Percentiles rank a stretch among this genome's conserved stretches.
These are phyloP conservation scores for Trichophyton equinum DNA, from an alignment of 2,329 filamentous ascomycete species.

Conservation along the genomic window DNA sequence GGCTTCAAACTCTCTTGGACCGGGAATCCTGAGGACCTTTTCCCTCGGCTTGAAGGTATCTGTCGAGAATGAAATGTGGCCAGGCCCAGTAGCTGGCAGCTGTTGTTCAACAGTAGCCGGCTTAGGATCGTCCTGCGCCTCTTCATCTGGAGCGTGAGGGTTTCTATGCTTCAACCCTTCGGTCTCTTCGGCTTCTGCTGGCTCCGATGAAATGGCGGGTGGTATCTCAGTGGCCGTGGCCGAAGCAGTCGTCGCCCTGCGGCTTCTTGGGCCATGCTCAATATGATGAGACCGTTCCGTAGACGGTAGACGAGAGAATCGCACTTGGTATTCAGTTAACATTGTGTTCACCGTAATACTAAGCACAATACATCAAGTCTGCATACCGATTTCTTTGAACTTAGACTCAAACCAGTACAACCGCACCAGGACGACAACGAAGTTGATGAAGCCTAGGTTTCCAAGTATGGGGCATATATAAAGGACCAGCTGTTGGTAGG, in stretches of 20 bases:
- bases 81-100: conserved; percentile 1
- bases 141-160: background rate
- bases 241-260: background rate
- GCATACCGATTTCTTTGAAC: conserved; percentile 28
- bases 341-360: background rate
- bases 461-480: conserved; percentile 40
- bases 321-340: conserved; percentile 1
- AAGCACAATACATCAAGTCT: background rate
- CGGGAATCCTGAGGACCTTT: conserved; percentile 12
- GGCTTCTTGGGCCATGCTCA: background rate
- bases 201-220: background rate
- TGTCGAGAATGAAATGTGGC: conserved; percentile 13
- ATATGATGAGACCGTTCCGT: conserved; percentile 8
- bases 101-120: background rate
- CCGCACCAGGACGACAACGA: conserved; percentile 37
- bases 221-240: conserved; percentile 1
- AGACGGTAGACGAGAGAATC: conserved; percentile 6
- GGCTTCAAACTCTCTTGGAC: conserved; percentile 14
- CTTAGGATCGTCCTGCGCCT: background rate
- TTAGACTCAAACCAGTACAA: conserved; percentile 40
- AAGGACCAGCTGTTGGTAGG: conserved; percentile 41
- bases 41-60: conserved; percentile 12
- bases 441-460: conserved; percentile 40
- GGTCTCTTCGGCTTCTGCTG: background rate
- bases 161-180: conserved; percentile 5